Evolutionary conservation across 345 rosid species (phyloP).

Genomic region (Corchorus olitorius): DNA sequence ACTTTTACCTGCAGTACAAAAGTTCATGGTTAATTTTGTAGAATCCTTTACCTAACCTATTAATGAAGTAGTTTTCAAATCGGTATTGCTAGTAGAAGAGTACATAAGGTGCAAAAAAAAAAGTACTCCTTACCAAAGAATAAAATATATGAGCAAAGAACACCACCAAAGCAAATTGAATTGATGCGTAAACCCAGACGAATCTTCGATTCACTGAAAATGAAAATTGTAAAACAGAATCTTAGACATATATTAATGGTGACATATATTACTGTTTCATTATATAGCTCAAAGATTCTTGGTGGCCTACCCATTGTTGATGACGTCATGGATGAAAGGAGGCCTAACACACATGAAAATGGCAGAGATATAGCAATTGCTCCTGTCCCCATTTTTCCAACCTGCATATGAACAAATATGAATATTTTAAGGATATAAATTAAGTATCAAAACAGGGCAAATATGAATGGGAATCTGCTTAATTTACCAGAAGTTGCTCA

Average conservation of each 20-base stretch:
- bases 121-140: slow-evolving; percentile 78
- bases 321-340: slow-evolving; percentile 81
- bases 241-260: neutral
- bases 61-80: no score
- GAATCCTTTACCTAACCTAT: neutral
- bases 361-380: slow-evolving; percentile 94
- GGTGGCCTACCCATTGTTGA: slow-evolving; percentile 82
- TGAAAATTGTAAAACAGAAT: slow-evolving; percentile 3
- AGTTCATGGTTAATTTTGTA: neutral
- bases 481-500: slow-evolving; percentile 85
- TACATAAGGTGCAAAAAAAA: no score
- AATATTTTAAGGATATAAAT: neutral
- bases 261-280: neutral
- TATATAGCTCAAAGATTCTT: neutral
- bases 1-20: slow-evolving; percentile 47
- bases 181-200: slow-evolving; percentile 80
- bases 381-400: slow-evolving; percentile 70
- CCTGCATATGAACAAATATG: slow-evolving; percentile 42
- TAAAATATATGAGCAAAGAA: slow-evolving; percentile 83
- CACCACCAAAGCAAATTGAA: slow-evolving; percentile 85
- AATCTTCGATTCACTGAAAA: slow-evolving; percentile 77
- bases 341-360: slow-evolving; percentile 84
- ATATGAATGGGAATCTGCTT: neutral
- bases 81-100: no score
- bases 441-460: neutral